These are phyloP conservation scores for Metschnikowia santaceciliae DNA, from an alignment of 805 yeast species.

Conservation along the genomic window DNA sequence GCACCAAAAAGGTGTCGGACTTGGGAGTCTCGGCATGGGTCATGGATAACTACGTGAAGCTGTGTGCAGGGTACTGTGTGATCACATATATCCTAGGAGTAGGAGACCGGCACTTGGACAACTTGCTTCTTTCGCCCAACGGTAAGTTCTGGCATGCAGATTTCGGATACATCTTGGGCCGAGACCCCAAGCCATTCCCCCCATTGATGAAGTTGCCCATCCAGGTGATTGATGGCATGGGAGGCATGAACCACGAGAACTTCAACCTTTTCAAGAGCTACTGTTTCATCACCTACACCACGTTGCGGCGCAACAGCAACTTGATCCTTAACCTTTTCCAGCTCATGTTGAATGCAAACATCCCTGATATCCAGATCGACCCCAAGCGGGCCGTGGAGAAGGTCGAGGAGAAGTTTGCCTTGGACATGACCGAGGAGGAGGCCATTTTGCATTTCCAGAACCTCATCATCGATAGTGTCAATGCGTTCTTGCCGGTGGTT, in stretches of 20 bases:
- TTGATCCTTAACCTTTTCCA: slow-evolving; percentile 87
- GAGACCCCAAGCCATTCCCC: slow-evolving; percentile 98
- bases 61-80: slow-evolving; percentile 98
- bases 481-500: slow-evolving; percentile 89
- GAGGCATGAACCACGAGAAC: slow-evolving; percentile 83
- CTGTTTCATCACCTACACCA: slow-evolving; percentile 91
- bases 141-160: slow-evolving; percentile 97
- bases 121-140: slow-evolving; percentile 69
- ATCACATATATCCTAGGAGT: slow-evolving; percentile 92
- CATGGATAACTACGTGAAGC: slow-evolving; percentile 91
- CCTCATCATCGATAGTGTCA: slow-evolving; percentile 89
- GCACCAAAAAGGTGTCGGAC: slow-evolving; percentile 21
- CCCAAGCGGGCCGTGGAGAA: slow-evolving; percentile 83
- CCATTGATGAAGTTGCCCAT: slow-evolving; percentile 97
- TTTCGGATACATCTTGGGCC: slow-evolving; percentile 93
- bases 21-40: slow-evolving; percentile 56
- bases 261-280: slow-evolving; percentile 84
- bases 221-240: slow-evolving; percentile 96
- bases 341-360: slow-evolving; percentile 88
- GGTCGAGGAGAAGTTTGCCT: slow-evolving; percentile 89
- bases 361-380: slow-evolving; percentile 84
- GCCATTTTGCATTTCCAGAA: slow-evolving; percentile 94
- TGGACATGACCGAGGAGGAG: slow-evolving; percentile 92
- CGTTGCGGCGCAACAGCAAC: slow-evolving; percentile 83
- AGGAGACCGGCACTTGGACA: slow-evolving; percentile 96